phyloP scores from a whole-genome alignment of 2,329 filamentous ascomycete species.

The Nothophoma quercina region DNA sequence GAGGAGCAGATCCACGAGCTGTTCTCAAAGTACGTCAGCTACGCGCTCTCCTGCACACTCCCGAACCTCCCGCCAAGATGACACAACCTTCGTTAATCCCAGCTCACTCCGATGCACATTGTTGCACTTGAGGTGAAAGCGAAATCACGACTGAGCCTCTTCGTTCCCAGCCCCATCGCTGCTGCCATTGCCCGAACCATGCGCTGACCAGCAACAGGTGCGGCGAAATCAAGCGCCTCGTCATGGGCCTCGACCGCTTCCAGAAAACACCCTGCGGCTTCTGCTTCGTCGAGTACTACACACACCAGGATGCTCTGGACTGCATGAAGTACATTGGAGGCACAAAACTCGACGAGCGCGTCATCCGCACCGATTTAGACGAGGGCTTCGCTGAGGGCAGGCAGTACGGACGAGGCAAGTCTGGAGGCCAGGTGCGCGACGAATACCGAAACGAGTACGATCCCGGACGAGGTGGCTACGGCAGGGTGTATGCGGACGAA shows the following conservation, averaged over 20 bases:
- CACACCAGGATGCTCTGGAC: constrained; percentile 93
- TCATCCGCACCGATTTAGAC: constrained; percentile 94
- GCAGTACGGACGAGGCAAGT: constrained; percentile 95
- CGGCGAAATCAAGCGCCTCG: constrained; percentile 95
- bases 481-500: constrained; percentile 65
- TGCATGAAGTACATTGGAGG: constrained; percentile 99
- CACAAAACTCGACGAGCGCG: constrained; percentile 95
- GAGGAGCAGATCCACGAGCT: constrained; percentile 99
- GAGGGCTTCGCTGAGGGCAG: constrained; percentile 95
- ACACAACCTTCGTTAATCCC: constrained; percentile 89
- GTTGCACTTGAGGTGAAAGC: constrained; percentile 88
- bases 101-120: constrained; percentile 97
- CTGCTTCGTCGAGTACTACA: constrained; percentile 99
- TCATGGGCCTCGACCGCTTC: constrained; percentile 97
- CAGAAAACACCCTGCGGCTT: constrained; percentile 98
- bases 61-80: constrained; percentile 66
- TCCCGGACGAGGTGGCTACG: constrained; percentile 89
- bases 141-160: constrained; percentile 64
- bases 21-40: constrained; percentile 71
- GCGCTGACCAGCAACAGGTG: constrained; percentile 50
- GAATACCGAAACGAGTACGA: constrained; percentile 98
- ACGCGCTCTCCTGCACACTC: not conserved
- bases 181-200: constrained; percentile 42
- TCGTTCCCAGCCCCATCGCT: constrained; percentile 12
- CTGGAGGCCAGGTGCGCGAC: constrained; percentile 94